Base-by-base conservation (phyloP, 23 red algal genomes). In the Gracilaria vermiculophylla region DNA sequence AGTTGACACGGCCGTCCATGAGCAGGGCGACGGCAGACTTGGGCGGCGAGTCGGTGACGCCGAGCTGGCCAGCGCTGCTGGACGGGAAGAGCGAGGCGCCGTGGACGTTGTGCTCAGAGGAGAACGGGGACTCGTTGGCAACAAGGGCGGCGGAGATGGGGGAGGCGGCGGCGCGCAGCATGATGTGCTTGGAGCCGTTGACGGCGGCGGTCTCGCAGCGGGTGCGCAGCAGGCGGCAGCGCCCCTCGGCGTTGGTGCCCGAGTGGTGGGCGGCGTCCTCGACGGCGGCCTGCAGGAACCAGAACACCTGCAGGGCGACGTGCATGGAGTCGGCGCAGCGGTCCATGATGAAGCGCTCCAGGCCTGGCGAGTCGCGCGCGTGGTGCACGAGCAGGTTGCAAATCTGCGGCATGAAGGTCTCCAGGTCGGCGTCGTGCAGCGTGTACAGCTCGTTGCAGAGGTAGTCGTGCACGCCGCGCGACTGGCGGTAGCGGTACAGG, bases 271-370 rank as follows among this genome's bases (percentile, higher is more conserved):
- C 53, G 25, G 93, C 83, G 73, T 99, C 97, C 64, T 99, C 97
- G 27, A 90, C 78, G 17, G 97, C 97, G 9, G 97, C 92, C 67
- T 99, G 93, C 44, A 99, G 35, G 77, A 95, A 99, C 97, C 97
- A 99, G 84, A 95, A 99, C 33, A 99, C 97, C 86, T 99, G 92
- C 44, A 99, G 52, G 51, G 97, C 97, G 54, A 99, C 88, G 40
- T 99, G 97, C 93, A 99, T 95, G 69, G 70, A 82, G 20, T 93
- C 72, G 34, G 97, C 84, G 52, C 97, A 99, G 60, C 93, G 93
- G 64, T 99, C 97, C 92, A 99, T 94, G 47, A 99, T 62, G 70
- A 99, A 99, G 33, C 88, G 79, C 70, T 99, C 97, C 23, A 99
- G 58, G 35, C 89, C 92, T 13, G 78, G 72, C 1, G 93, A 92